Conservation (phyloP, 352 stramenopile species). For the Globisporangium carolinianum region DNA sequence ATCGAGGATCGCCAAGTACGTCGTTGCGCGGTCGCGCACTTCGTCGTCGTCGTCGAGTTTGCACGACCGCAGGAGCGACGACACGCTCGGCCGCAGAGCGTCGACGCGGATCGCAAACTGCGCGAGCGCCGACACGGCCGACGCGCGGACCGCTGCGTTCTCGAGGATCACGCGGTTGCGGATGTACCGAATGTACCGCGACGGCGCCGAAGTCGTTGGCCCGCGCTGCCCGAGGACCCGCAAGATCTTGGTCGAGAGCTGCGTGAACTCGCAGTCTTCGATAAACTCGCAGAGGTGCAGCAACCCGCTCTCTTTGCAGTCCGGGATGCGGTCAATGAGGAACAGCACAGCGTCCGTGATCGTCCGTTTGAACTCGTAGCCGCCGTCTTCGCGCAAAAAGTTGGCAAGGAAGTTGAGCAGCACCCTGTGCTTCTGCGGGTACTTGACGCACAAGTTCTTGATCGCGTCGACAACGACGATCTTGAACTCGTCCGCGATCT, state of each 20-base stretch:
- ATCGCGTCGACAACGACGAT: conserved; percentile 97
- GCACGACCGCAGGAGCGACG: conserved; percentile 92
- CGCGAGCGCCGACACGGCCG: conserved; percentile 93
- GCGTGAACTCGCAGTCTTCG: conserved; percentile 94
- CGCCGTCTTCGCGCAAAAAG: conserved; percentile 94
- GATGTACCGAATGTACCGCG: conserved; percentile 99
- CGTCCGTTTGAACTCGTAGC: conserved; percentile 99
- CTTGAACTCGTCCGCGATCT: conserved; percentile 99
- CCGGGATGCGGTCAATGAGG: conserved; percentile 94
- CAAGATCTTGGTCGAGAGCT: conserved; percentile 91
- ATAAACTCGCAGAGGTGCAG: conserved; percentile 99
- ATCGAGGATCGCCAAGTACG: conserved; percentile 79
- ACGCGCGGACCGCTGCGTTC: conserved; percentile 94
- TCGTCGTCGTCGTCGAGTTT: conserved; percentile 98
- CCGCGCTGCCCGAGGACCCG: conserved; percentile 94
- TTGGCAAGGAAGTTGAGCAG: conserved; percentile 98
- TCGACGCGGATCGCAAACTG: conserved; percentile 95
- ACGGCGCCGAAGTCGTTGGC: conserved; percentile 90
- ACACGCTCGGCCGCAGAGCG: conserved; percentile 90
- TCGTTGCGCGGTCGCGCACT: conserved; percentile 89
- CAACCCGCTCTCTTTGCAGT: conserved; percentile 95
- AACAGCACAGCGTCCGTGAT: conserved; percentile 98
- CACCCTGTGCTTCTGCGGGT: conserved; percentile 96
- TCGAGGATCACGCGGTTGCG: conserved; percentile 99
- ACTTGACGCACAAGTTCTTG: conserved; percentile 97